phyloP scores from a whole-genome alignment of 306 rosid genomes.

The Lablab purpureus region DNA sequence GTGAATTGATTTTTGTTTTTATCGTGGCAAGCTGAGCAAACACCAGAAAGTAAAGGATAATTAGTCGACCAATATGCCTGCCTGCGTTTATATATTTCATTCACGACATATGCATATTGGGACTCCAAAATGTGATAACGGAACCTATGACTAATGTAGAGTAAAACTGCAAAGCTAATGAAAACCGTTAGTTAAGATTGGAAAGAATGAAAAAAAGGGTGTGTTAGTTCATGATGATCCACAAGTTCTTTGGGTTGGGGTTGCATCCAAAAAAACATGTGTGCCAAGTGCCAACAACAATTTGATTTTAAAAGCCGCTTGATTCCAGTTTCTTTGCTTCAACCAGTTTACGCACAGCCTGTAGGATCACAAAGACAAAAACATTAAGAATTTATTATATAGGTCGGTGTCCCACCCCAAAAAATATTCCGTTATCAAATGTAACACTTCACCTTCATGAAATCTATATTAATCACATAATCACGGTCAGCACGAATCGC shows the following conservation, averaged over 20 bases:
- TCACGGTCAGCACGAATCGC: conserved; percentile 42
- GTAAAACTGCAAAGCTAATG: neutral
- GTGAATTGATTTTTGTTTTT: neutral
- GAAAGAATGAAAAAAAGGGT: neutral
- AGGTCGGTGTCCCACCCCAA: neutral
- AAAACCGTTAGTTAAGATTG: conserved; percentile 24
- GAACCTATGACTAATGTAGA: conserved; percentile 21
- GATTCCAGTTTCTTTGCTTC: conserved; percentile 86
- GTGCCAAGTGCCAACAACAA: neutral
- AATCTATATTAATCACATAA: conserved; percentile 40
- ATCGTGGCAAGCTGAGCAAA: neutral
- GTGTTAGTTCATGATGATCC: neutral
- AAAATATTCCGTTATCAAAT: neutral
- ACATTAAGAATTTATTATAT: neutral
- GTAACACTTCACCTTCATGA: conserved; percentile 38
- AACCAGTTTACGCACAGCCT: conserved; percentile 74
- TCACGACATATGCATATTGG: neutral
- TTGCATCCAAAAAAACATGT: neutral
- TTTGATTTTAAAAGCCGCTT: conserved; percentile 52
- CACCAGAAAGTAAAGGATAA: neutral
- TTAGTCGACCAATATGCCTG: neutral
- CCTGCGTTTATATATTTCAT: too few relatives aligned
- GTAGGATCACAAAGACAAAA: conserved; percentile 39
- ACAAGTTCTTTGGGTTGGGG: neutral
- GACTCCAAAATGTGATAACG: neutral